Evolutionary conservation across 2,329 filamentous ascomycete species (phyloP).

Genomic region (Penicillium expansum): DNA sequence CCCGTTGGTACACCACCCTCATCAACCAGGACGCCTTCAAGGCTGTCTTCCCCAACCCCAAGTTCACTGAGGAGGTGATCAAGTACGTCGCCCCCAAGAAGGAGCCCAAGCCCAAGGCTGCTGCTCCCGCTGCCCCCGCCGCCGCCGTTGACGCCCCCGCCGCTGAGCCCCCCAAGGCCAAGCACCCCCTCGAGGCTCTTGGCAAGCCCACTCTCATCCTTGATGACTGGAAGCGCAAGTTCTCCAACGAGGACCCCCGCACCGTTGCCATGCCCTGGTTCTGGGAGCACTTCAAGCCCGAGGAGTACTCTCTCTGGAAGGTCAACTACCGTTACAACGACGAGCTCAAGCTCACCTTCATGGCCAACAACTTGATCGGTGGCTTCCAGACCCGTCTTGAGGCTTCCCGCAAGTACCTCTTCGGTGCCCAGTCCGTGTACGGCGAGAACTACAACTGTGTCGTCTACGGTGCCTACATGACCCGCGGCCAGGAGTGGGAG

Average conservation of each 20-base stretch:
- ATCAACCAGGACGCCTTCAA: constrained; percentile 90
- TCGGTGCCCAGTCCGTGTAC: constrained; percentile 86
- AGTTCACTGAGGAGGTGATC: constrained; percentile 77
- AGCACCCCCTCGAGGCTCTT: constrained; percentile 90
- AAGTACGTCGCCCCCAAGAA: constrained; percentile 74
- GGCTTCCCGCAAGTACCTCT: constrained; percentile 96
- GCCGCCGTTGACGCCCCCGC: constrained; percentile 53
- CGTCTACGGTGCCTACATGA: constrained; percentile 88
- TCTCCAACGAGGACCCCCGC: constrained; percentile 91
- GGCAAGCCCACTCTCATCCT: constrained; percentile 76
- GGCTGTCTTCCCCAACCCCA: constrained; percentile 69
- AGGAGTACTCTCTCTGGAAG: constrained; percentile 94
- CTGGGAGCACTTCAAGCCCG: constrained; percentile 92
- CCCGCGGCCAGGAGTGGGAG: constrained; percentile 76
- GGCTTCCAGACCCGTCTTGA: constrained; percentile 98
- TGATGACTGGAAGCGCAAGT: constrained; percentile 98
- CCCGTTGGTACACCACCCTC: constrained; percentile 93
- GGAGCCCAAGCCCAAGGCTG: constrained; percentile 61
- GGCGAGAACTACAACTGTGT: constrained; percentile 84
- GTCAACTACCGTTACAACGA: constrained; percentile 99
- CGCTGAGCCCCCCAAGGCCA: constrained; percentile 73
- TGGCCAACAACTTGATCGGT: constrained; percentile 97
- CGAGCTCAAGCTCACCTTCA: constrained; percentile 95
- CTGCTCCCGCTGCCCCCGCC: constrained; percentile 52
- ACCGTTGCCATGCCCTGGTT: constrained; percentile 89